Evolutionary conservation across 768 basidiomycete species (phyloP).

Genomic region (Amanita thiersii): DNA sequence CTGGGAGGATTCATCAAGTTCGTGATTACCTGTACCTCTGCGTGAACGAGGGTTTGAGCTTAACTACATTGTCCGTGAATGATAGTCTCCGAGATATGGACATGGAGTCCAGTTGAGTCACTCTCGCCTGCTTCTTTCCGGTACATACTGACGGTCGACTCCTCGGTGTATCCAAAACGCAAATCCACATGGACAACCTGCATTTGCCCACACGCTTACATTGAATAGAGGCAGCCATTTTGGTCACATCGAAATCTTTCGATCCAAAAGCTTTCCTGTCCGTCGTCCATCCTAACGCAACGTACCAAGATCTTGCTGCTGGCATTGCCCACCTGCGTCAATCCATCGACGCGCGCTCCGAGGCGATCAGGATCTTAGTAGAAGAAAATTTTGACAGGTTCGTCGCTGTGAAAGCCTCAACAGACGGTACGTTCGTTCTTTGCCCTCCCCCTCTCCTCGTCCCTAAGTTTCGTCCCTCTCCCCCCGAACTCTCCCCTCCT

Average conservation of each 20-base stretch:
- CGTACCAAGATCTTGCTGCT: slow-evolving; percentile 80
- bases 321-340: slow-evolving; percentile 69
- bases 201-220: slow-evolving; percentile 7
- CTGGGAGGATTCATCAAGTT: slow-evolving; percentile 60
- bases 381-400: slow-evolving; percentile 98
- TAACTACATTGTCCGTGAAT: neutral
- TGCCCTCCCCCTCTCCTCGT: neutral
- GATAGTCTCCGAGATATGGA: slow-evolving; percentile 59
- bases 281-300: slow-evolving; percentile 87
- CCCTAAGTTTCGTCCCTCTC: too few species aligned
- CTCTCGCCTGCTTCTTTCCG: too few species aligned
- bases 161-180: too few species aligned
- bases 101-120: slow-evolving; percentile 57
- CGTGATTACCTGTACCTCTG: slow-evolving; percentile 14
- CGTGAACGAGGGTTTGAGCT: neutral
- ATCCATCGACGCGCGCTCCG: slow-evolving; percentile 84
- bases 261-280: slow-evolving; percentile 93
- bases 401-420: slow-evolving; percentile 93
- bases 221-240: slow-evolving; percentile 62
- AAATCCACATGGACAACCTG: slow-evolving; percentile 18
- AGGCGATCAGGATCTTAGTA: slow-evolving; percentile 90
- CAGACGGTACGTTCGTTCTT: slow-evolving; percentile 58
- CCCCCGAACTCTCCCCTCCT: too few species aligned
- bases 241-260: slow-evolving; percentile 90
- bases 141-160: too few species aligned